Evolutionary conservation across 139 green algal genomes (phyloP).

Genomic region (Coelastrella sp.): DNA sequence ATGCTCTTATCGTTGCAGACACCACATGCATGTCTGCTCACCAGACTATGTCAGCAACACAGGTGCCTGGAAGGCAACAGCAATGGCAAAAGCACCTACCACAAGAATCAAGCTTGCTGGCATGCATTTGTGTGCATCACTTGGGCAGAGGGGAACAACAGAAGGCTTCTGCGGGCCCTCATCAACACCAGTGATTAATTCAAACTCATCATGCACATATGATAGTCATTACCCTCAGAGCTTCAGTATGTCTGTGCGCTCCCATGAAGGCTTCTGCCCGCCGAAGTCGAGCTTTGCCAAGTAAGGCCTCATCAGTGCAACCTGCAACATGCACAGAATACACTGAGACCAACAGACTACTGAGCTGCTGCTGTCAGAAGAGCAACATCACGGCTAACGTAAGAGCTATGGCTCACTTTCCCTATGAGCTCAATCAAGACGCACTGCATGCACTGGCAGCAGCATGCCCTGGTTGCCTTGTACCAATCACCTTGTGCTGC

Average conservation of each 20-base stretch:
- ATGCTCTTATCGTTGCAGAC: background rate
- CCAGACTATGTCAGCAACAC: no score
- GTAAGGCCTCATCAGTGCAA: background rate
- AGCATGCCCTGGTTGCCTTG: no score
- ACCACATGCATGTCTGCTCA: no score
- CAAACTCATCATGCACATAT: no score
- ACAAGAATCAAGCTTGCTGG: no score
- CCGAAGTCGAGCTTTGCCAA: constrained; percentile 48
- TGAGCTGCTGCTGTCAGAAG: background rate
- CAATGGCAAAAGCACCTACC: background rate
- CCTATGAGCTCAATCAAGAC: no score
- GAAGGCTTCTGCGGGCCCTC: background rate
- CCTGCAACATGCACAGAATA: background rate
- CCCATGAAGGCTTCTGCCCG: constrained; percentile 35
- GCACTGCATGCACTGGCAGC: no score
- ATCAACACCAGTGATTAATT: background rate
- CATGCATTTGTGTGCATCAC: no score
- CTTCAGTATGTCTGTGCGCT: background rate
- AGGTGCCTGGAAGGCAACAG: no score
- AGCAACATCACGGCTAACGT: no score
- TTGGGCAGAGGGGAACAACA: background rate
- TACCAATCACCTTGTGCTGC: background rate
- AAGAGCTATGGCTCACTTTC: no score
- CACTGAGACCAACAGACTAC: background rate
- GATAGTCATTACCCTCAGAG: constrained; percentile 27